phyloP scores from a whole-genome alignment of 2,329 filamentous ascomycete species.

The Ophiostoma pallidulum region DNA sequence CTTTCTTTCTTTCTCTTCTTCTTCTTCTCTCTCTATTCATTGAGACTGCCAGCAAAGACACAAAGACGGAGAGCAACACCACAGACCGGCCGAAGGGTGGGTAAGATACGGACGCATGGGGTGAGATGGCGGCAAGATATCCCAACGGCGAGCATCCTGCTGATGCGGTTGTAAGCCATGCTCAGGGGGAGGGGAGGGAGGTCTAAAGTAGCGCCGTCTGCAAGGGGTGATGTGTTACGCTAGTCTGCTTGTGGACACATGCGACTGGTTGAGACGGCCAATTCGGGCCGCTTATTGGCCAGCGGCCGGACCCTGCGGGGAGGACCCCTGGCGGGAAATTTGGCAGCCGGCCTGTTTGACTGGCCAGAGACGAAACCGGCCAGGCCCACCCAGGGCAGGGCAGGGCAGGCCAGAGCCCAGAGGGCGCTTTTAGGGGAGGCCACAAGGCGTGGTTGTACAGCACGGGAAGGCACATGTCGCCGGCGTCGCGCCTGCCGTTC shows the following conservation, averaged over 20 bases:
- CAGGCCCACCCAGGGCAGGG: not conserved
- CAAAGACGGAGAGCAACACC: too few relatives aligned
- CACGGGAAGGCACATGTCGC: too few relatives aligned
- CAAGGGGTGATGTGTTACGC: not conserved
- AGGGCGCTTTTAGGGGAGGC: too few relatives aligned
- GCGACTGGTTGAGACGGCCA: not conserved
- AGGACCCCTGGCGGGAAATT: slow-evolving; percentile 7
- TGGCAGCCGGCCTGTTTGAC: slow-evolving; percentile 2
- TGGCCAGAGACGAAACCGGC: slow-evolving; percentile 2
- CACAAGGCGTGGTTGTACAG: too few relatives aligned
- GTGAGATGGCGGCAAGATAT: too few relatives aligned
- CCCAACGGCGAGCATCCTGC: not conserved
- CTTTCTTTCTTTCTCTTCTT: too few relatives aligned
- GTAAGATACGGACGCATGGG: too few relatives aligned
- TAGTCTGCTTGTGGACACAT: not conserved
- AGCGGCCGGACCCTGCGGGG: not conserved
- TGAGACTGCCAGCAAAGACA: too few relatives aligned
- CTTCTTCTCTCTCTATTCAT: too few relatives aligned
- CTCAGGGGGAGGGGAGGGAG: not conserved
- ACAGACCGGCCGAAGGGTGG: too few relatives aligned
- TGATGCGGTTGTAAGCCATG: too few relatives aligned
- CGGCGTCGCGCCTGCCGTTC: slow-evolving; percentile 11
- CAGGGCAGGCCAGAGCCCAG: too few relatives aligned
- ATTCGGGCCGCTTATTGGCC: slow-evolving; percentile 1
- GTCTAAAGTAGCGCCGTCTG: not conserved